Base-by-base conservation (phyloP, 2,329 filamentous ascomycete species). In the Fusarium sp. region DNA sequence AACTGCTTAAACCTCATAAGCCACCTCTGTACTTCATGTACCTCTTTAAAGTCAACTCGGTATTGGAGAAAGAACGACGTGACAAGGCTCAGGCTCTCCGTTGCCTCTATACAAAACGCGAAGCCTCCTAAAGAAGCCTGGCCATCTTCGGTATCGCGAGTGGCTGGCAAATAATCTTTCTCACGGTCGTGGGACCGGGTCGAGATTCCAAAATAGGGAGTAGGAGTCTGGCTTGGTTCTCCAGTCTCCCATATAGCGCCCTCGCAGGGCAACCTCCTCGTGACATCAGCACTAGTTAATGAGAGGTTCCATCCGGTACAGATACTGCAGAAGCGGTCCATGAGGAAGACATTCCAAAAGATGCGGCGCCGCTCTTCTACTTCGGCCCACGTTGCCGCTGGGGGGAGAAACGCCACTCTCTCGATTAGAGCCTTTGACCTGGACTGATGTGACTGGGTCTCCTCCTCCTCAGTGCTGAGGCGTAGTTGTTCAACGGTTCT, bases 31-130 rank as follows among this genome's bases (percentile, higher is more conserved):
- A 85, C 78, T 45, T 84, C 80, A 12, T 82, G 79, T 6, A 78
- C 77, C 48, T 82, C 78, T 17, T 78, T 77, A 11, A 83, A 72
- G 45, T 86, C 80, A 18, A 85, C 78, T 14, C 78, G 75, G 42
- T 85, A 82, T 57, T 84, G 84, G 0, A 86, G 79, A 51, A 86
- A 85, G 66, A 83, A 85, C 0, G 80, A 83, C 1, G 81, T 84
- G 2, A 86, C 83, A 3, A 81, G 80, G 33, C 81, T 84, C 5
- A 86, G 75, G 10, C 82, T 84, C 64, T 86, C 84, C 0, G 83
- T 84, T 0, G 84, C 84, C 66, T 86, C 84, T n/a, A 86, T 82
- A n/a, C 80, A 81, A 66, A 84, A 86, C 0, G 85, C 84, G 57
- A 85, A 84, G 0, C 83, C 83, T 18, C 81, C 84, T 5, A 84